Evolutionary conservation across 2,329 filamentous ascomycete genomes (phyloP).

Genomic region (Septoria petroselini): DNA sequence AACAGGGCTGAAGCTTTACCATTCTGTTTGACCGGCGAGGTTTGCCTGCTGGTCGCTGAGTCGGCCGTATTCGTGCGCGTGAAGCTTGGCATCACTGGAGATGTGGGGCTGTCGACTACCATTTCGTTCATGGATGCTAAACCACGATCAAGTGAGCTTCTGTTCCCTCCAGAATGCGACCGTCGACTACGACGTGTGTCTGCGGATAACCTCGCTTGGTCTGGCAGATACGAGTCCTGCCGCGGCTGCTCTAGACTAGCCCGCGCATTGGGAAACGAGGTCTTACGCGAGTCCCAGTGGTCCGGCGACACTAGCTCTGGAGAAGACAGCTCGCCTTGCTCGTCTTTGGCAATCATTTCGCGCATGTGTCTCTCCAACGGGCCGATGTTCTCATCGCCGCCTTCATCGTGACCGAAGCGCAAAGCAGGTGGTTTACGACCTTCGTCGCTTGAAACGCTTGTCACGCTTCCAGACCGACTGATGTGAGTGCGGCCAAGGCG

Average conservation of each 20-base stretch:
- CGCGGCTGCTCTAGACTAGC: slow-evolving; percentile 12
- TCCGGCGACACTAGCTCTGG: slow-evolving; percentile 44
- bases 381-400: slow-evolving; percentile 45
- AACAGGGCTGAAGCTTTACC: slow-evolving; percentile 38
- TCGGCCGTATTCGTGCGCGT: slow-evolving; percentile 3
- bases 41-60: slow-evolving; percentile 11
- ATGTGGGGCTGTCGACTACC: slow-evolving; percentile 16
- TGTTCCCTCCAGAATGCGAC: slow-evolving; percentile 27
- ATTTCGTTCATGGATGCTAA: slow-evolving; percentile 19
- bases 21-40: slow-evolving; percentile 35
- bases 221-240: slow-evolving; percentile 13
- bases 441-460: slow-evolving; percentile 33
- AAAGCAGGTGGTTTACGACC: slow-evolving; percentile 43
- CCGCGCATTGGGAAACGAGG: slow-evolving; percentile 24
- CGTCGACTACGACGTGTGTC: slow-evolving; percentile 22
- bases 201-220: slow-evolving; percentile 25
- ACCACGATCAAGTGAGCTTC: slow-evolving; percentile 20
- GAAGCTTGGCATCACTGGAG: slow-evolving; percentile 22
- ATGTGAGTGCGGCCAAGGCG: slow-evolving; percentile 27
- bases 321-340: slow-evolving; percentile 38
- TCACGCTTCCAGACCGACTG: slow-evolving; percentile 29
- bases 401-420: slow-evolving; percentile 45
- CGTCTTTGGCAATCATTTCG: slow-evolving; percentile 44
- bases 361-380: slow-evolving; percentile 48
- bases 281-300: slow-evolving; percentile 36